Conservation (phyloP, 2,329 filamentous ascomycete species). For the Penicillium concentricum region DNA sequence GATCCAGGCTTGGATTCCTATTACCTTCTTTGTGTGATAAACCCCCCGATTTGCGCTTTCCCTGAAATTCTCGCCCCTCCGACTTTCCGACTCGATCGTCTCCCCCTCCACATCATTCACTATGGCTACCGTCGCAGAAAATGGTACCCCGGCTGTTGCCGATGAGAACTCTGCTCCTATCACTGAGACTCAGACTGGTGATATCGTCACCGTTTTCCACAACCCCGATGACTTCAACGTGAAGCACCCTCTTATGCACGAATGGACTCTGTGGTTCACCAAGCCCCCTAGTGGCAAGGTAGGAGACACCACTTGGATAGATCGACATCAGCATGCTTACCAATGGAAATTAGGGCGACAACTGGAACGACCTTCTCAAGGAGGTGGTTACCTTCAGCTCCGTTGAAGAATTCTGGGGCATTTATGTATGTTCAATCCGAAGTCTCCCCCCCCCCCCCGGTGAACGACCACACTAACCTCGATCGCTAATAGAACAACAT, state of each 20-base stretch:
- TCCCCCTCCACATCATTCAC: conserved; percentile 18
- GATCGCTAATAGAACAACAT: conserved; percentile 82
- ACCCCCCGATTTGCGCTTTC: conserved; percentile 28
- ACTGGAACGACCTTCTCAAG: conserved; percentile 98
- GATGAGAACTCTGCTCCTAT: conserved; percentile 58
- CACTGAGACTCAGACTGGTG: conserved; percentile 49
- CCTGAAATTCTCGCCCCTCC: conserved; percentile 18
- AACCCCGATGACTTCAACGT: conserved; percentile 99
- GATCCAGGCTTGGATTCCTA: conserved; percentile 3
- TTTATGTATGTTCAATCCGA: conserved; percentile 71
- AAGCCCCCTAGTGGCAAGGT: conserved; percentile 97
- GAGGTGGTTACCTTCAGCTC: conserved; percentile 98
- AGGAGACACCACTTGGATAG: conserved; percentile 24
- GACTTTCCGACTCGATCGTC: conserved; percentile 11
- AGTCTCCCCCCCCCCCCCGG: not conserved
- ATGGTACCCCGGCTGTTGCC: conserved; percentile 34
- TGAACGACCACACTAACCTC: conserved; percentile 12
- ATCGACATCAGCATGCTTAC: conserved; percentile 12
- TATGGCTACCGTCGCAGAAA: conserved; percentile 41
- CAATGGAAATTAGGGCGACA: conserved; percentile 68
- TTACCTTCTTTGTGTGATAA: conserved; percentile 10
- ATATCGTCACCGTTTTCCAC: conserved; percentile 92
- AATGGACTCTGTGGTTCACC: conserved; percentile 99
- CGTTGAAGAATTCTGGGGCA: conserved; percentile 99
- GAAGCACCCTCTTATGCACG: conserved; percentile 96